A percentile compares a stretch with the other conserved stretches of the same genome.
phyloP scores from a whole-genome alignment of 2,329 filamentous ascomycete genomes.

The Trichoderma brevicompactum region DNA sequence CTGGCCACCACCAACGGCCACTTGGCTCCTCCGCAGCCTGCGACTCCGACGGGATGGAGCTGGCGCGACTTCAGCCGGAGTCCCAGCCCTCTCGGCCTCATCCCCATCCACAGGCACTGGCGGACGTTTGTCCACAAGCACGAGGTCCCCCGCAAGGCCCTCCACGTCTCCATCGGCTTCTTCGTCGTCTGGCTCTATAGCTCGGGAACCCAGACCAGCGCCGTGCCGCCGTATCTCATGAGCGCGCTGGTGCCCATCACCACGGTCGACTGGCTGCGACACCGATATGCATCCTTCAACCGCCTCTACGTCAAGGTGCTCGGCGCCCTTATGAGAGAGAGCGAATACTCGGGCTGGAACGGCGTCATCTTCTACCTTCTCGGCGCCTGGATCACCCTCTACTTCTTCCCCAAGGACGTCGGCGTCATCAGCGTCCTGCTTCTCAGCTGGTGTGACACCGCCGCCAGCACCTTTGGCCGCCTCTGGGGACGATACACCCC shows the following conservation, averaged over 20 bases:
- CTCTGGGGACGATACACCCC: slow-evolving; percentile 89
- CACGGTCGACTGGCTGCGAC: slow-evolving; percentile 78
- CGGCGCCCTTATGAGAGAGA: slow-evolving; percentile 95
- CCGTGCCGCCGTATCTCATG: slow-evolving; percentile 85
- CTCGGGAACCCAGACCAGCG: slow-evolving; percentile 72
- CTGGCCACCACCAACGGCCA: slow-evolving; percentile 61
- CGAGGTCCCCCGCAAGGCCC: slow-evolving; percentile 89
- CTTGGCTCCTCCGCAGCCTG: slow-evolving; percentile 68
- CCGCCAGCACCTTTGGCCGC: slow-evolving; percentile 90
- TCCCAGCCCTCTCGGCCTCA: slow-evolving; percentile 89
- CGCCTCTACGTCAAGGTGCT: slow-evolving; percentile 81
- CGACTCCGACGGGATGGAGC: slow-evolving; percentile 66
- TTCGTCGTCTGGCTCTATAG: slow-evolving; percentile 86
- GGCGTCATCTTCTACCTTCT: slow-evolving; percentile 96
- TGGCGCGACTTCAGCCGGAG: slow-evolving; percentile 90
- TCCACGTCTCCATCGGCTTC: slow-evolving; percentile 97
- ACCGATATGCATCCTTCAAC: slow-evolving; percentile 81
- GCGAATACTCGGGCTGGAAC: slow-evolving; percentile 91
- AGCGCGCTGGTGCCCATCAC: slow-evolving; percentile 82
- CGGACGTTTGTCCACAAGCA: slow-evolving; percentile 92
- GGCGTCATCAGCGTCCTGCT: slow-evolving; percentile 87
- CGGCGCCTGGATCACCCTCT: slow-evolving; percentile 83
- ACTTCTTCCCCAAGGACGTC: slow-evolving; percentile 90
- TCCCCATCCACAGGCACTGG: slow-evolving; percentile 93
- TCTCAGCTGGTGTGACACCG: slow-evolving; percentile 97